phyloP scores from a whole-genome alignment of 176 grass and related monocot species.

The Areca catechu region DNA sequence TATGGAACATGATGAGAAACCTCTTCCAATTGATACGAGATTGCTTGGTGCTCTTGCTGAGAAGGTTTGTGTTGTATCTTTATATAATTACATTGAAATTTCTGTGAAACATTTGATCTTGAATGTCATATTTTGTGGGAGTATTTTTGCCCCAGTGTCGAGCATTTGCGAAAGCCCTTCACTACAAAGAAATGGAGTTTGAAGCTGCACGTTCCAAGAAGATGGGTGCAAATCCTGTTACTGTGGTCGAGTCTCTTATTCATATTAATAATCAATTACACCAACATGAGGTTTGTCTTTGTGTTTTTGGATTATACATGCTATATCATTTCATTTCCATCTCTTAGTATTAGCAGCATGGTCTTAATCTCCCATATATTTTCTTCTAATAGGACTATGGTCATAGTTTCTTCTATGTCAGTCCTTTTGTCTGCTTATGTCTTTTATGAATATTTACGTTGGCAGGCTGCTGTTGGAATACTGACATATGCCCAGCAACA shows the following conservation, averaged over 20 bases:
- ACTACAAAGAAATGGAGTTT: slow-evolving; percentile 99
- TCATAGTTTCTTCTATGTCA: no score
- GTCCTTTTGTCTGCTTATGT: neutral
- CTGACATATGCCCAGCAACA: slow-evolving; percentile 87
- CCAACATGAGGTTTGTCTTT: slow-evolving; percentile 82
- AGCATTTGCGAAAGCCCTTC: slow-evolving; percentile 93
- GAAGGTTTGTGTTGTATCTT: slow-evolving; percentile 34
- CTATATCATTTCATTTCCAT: no score
- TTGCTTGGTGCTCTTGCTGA: slow-evolving; percentile 96
- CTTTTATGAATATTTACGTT: slow-evolving; percentile 8
- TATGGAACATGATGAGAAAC: slow-evolving; percentile 99
- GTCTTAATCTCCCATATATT: no score
- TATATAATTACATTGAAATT: no score
- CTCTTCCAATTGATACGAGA: slow-evolving; percentile 97
- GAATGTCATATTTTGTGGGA: no score
- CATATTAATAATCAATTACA: slow-evolving; percentile 98
- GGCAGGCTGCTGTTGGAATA: slow-evolving; percentile 93
- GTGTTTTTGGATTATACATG: neutral
- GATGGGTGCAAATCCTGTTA: slow-evolving; percentile 96
- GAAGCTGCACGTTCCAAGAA: slow-evolving; percentile 90
- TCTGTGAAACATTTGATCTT: no score
- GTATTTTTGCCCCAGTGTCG: slow-evolving; percentile 51
- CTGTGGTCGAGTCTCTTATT: slow-evolving; percentile 93
- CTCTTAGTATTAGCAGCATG: no score
- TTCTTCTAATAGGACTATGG: no score